Base-by-base conservation (phyloP, 2,329 filamentous ascomycete genomes). In the Alternaria triticimaculans region DNA sequence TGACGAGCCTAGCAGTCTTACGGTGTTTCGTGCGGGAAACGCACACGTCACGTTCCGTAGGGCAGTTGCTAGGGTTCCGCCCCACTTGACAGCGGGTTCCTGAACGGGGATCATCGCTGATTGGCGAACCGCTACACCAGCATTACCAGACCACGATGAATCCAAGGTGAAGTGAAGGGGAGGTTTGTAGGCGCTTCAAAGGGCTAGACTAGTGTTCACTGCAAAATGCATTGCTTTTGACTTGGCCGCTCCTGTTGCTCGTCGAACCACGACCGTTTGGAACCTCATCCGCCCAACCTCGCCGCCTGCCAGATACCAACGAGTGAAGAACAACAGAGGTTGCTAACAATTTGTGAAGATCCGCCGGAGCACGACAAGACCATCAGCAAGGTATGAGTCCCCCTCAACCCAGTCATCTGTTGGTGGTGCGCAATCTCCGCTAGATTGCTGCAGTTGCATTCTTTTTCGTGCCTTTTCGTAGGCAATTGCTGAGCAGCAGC, bases 61-160 rank as follows among this genome's bases (percentile, higher is more conserved):
- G 58, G 54, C 62, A 55, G 58, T 64, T 64, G 62, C 58, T 37
- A 30, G 58, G 58, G 54, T 54, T 55, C 23, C 51, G 62, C 62
- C 62, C 62, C 59, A 64, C 62, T 60, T 64, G 14, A 60, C 59
- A 43, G 62, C 62, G 58, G 48, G 53, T 60, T 51, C 51, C 57
- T 60, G 37, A 26, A 20, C 46, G 50, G 57, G 41, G 57, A 46
- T 60, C 44, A 37, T 46, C 23, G 43, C 48, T 65, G 51, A 63
- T 65, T 63, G 63, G 63, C 25, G 51, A 45, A 41, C 41, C 15
- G 48, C 33, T 23, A 53, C 60, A 50, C 20, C 43, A 46, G 26
- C 33, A 43, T 45, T 15, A 26, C 43, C 43, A 58, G 55, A 49
- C 58, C 57, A 49, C 44, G 50, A 53, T 57, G 58, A 64, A 48